Base-by-base conservation (phyloP, 169 alveolate genomes). In the Plasmodium relictum region DNA sequence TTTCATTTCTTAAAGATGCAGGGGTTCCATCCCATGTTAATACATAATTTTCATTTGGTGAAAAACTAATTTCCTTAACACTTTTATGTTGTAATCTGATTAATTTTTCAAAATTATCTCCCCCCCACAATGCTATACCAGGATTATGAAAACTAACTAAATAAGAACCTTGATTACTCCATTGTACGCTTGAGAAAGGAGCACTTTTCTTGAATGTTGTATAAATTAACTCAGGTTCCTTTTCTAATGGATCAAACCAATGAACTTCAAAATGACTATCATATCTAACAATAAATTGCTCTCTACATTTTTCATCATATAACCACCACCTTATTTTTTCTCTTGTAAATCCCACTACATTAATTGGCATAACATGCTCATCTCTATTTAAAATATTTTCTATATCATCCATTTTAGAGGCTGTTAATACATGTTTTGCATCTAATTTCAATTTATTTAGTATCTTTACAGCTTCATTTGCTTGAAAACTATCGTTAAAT, bases 121-220 rank as follows among this genome's bases (percentile, higher is more conserved):
- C 98, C 0, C 97, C 97, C 96, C 96, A 96, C 16, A 96, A 92
- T 24, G 96, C 98, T 56, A 96, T 95, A 94, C 98, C 98, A 12
- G 96, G 97, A 66, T 97, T 88, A 74, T 96, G 97, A 92, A 96
- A 96, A 31, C 97, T 95, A 12, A 95, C 97, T 50, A 96, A 93
- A 76, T 95, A 96, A 16, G 98, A 95, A 9, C 98, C 98, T 74
- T 93, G 96, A 18, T 96, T 95, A 41, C 98, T 96, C 98, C 98
- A 96, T 93, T 96, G 97, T 0, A 96, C 98, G 65, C 95, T 94
- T 71, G 94, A 94, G 48, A 96, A 97, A 0, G 98, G 95, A 95
- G 98, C 98, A 65, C 96, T 88, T 26, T 96, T 98, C 7, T 95
- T 93, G 37, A 90, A 91, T 0, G 98, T 98, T 58, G 96, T 95